These are phyloP conservation scores for Fonsecaea multimorphosa DNA, from an alignment of 2,329 filamentous ascomycete genomes.

Conservation along the genomic window DNA sequence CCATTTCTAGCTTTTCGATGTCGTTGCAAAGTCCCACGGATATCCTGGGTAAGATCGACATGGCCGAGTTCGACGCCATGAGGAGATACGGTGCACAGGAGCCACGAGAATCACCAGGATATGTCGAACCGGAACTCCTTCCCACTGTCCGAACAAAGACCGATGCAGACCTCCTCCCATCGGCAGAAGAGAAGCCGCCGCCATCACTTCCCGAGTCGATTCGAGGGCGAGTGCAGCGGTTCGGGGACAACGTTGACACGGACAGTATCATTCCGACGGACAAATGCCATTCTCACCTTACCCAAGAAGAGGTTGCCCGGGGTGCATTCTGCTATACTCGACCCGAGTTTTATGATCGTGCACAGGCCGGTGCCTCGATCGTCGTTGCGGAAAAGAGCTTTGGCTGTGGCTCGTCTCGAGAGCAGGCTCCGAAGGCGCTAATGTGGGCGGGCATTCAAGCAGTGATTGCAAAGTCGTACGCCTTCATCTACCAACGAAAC, in stretches of 20 bases:
- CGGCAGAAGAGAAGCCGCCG: neutral
- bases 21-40: slow-evolving; percentile 30
- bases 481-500: slow-evolving; percentile 24
- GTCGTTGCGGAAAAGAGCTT: slow-evolving; percentile 25
- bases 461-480: slow-evolving; percentile 21
- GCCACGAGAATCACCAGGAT: neutral
- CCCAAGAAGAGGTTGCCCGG: slow-evolving; percentile 24
- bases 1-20: slow-evolving; percentile 20
- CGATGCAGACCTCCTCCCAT: neutral
- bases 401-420: slow-evolving; percentile 22
- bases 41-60: slow-evolving; percentile 21
- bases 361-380: slow-evolving; percentile 18
- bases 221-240: slow-evolving; percentile 18
- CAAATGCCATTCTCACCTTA: slow-evolving; percentile 25
- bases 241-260: slow-evolving; percentile 26
- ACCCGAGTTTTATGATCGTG: slow-evolving; percentile 23
- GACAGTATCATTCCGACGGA: slow-evolving; percentile 29
- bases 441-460: slow-evolving; percentile 19
- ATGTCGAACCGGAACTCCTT: slow-evolving; percentile 4
- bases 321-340: slow-evolving; percentile 25
- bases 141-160: neutral
- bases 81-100: slow-evolving; percentile 1
- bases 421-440: slow-evolving; percentile 22
- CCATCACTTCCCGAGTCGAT: slow-evolving; percentile 20
- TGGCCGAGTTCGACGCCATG: slow-evolving; percentile 37